Conservation (phyloP, 345 rosid genomes). For the Nasturtium officinale region DNA sequence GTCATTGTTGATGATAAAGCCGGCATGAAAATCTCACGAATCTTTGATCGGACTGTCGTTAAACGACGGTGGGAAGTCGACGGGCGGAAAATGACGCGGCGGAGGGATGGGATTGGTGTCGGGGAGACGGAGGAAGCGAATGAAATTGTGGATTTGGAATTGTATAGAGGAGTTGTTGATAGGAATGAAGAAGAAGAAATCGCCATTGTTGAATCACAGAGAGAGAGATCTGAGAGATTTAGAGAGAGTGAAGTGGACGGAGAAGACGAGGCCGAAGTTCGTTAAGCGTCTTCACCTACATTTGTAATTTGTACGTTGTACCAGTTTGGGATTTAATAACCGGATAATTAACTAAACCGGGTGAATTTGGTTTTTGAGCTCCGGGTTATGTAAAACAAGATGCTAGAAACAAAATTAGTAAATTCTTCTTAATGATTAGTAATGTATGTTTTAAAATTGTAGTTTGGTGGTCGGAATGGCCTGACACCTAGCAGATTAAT, state of each 20-base stretch:
- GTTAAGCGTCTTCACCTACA: conserved; percentile 52
- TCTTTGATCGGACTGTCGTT: conserved; percentile 66
- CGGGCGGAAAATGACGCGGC: conserved; percentile 41
- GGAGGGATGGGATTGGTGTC: conserved; percentile 29
- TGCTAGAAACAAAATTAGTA: conserved; percentile 23
- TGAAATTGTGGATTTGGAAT: conserved; percentile 46
- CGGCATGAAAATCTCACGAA: conserved; percentile 99
- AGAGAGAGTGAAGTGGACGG: conserved; percentile 55
- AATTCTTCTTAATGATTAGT: conserved; percentile 38
- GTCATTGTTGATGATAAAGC: conserved; percentile 99
- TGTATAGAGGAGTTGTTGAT: conserved; percentile 44
- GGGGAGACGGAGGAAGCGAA: conserved; percentile 47
- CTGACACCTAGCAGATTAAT: too few species aligned
- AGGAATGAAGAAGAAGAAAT: conserved; percentile 52
- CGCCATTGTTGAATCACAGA: conserved; percentile 50
- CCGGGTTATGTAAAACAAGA: conserved; percentile 17
- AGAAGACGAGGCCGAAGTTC: conserved; percentile 75
- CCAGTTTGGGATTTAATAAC: conserved; percentile 24
- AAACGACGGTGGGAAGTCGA: conserved; percentile 38
- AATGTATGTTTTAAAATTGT: too few species aligned
- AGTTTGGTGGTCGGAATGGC: too few species aligned
- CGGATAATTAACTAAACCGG: conserved; percentile 14
- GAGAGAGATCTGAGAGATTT: conserved; percentile 32
- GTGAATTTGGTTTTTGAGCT: neutral
- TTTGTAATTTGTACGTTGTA: conserved; percentile 18